Percentiles rank a stretch among this genome's conserved stretches.
phyloP scores from a whole-genome alignment of 108 stramenopile genomes.

The Fragilariopsis cylindrus region DNA sequence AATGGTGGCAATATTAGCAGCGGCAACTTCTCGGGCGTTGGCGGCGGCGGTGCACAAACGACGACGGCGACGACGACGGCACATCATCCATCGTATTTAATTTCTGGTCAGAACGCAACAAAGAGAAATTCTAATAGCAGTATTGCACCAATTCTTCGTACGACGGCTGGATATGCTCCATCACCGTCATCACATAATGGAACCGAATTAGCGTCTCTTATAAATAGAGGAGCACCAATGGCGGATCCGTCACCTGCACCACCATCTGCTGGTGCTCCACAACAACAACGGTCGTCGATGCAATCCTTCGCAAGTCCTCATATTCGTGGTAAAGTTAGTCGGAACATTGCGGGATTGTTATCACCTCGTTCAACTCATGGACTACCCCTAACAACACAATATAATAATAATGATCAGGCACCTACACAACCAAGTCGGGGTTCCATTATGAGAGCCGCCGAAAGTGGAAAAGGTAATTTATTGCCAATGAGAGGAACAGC shows the following conservation, averaged over 20 bases:
- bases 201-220: neutral
- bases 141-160: neutral
- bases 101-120: neutral
- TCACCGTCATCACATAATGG: neutral
- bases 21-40: no score
- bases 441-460: slow-evolving; percentile 26
- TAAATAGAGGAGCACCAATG: neutral
- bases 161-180: neutral
- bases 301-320: neutral
- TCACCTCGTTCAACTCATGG: neutral
- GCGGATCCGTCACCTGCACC: no score
- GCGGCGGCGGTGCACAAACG: no score
- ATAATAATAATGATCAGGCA: slow-evolving; percentile 11
- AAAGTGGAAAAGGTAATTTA: slow-evolving; percentile 22
- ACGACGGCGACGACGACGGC: neutral
- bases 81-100: neutral
- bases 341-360: neutral
- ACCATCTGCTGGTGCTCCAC: neutral
- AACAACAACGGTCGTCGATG: neutral
- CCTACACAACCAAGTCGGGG: slow-evolving; percentile 17
- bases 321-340: neutral
- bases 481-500: slow-evolving; percentile 11
- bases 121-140: neutral
- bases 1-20: no score
- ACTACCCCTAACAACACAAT: neutral